Conservation (phyloP, 1,284 basidiomycete genomes). For the Melampsora americana region DNA sequence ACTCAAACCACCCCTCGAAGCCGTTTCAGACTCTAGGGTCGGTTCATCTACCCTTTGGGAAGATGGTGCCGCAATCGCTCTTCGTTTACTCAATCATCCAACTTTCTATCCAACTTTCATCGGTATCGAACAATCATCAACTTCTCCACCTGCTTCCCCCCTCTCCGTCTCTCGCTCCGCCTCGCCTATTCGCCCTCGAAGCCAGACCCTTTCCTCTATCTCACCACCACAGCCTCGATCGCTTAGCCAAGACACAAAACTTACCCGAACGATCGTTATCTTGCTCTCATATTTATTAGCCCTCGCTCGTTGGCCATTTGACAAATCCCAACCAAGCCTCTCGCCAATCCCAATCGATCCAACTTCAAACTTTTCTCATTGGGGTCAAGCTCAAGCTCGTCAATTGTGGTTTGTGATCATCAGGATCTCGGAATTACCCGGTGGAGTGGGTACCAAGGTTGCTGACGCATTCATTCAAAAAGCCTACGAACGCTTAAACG, state of each 20-base stretch:
- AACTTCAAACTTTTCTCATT: neutral
- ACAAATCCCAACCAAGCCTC: neutral
- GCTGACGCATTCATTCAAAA: neutral
- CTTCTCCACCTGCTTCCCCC: neutral
- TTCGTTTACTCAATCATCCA: neutral
- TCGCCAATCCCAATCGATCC: neutral
- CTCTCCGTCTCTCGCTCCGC: neutral
- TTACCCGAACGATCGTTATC: neutral
- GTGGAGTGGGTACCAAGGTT: neutral
- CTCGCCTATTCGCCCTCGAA: conserved; percentile 7
- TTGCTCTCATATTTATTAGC: neutral
- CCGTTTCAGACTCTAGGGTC: neutral
- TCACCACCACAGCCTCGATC: neutral
- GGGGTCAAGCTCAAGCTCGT: conserved; percentile 7
- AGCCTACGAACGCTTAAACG: neutral
- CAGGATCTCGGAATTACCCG: neutral
- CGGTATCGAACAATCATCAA: neutral
- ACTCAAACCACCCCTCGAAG: conserved; percentile 1
- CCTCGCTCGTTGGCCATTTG: conserved; percentile 8
- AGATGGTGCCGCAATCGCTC: conserved; percentile 6
- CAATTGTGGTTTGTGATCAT: conserved; percentile 7
- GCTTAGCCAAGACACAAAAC: conserved; percentile 3
- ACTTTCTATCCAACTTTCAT: conserved; percentile 5
- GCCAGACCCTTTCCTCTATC: neutral
- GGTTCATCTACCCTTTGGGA: neutral